Base-by-base conservation (phyloP, 1,284 basidiomycete genomes). In the Leccinum solheimii region DNA sequence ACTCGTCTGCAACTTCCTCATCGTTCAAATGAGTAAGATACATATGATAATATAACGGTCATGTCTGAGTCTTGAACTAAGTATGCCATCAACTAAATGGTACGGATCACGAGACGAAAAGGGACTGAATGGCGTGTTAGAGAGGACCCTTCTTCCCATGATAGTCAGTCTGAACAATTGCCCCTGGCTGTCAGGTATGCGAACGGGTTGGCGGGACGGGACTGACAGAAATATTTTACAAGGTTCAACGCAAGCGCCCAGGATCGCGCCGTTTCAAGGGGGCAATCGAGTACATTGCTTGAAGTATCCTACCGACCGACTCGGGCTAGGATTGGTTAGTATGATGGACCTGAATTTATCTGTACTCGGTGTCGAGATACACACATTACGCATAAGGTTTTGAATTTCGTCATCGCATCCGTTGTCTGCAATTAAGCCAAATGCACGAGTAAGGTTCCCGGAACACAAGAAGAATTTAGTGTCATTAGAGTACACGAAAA, bases 311-410 rank as follows among this genome's bases (percentile, higher is more conserved):
- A 50, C 34, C 27, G 11, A 58, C 62, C 32, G 30, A 57, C 30
- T 32, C 30, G 30, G 55, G 45, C 16, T 49, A 51, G 48, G 26
- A 56, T 53, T 9, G 16, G 57, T 30, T 40, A 61, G 56, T 50
- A 61, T 40, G 3, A 56, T 13, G 61, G 61, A 54, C 73, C 70
- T 72, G 63, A 72, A 75, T 72, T 61, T 75, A 63, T 38, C 73
- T 68, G 36, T 58, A 61, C 65, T 68, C 49, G 61, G 67, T 23
- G 9, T 61, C 60, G 59, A 63, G 55, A 63, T 71, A 68, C 58
- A 70, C 52, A 50, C 52, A 40, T 54, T 52, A 63, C 54, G 62
- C 54, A 58, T 45, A 64, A 63, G 53, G 55, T 63, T 60, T 62
- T 40, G 55, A 32, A 64, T 69, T 61, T 64, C 65, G 62, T 62